Evolutionary conservation across 176 grass and related monocot genomes (phyloP).

Genomic region (Tuctoria greenei): DNA sequence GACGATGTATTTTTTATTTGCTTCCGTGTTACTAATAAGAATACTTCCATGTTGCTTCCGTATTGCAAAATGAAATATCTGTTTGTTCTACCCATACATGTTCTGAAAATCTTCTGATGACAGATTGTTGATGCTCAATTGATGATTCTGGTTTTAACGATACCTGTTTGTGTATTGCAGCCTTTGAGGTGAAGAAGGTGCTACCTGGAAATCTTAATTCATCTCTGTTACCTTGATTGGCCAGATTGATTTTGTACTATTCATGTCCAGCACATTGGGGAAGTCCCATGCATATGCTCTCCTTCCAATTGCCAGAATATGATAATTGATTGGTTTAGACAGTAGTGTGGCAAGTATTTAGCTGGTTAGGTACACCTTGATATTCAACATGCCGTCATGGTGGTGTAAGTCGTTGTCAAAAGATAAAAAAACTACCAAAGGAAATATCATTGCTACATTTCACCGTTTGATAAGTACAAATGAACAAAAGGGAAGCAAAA

Average conservation of each 20-base stretch:
- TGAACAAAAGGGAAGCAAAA: slow-evolving; percentile 72
- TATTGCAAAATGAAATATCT: neutral
- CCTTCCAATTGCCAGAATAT: slow-evolving; percentile 37
- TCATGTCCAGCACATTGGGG: neutral
- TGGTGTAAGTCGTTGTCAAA: slow-evolving; percentile 87
- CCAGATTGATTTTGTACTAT: too few species aligned
- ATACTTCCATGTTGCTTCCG: too few species aligned
- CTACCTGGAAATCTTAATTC: slow-evolving; percentile 2
- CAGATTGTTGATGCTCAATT: neutral
- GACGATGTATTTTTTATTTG: neutral
- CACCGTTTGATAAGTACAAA: slow-evolving; percentile 81
- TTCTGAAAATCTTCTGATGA: neutral
- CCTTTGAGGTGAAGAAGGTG: slow-evolving; percentile 30
- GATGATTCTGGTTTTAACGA: too few species aligned
- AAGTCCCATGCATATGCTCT: slow-evolving; percentile 13
- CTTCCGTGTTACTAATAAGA: neutral
- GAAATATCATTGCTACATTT: slow-evolving; percentile 86
- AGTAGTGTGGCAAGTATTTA: slow-evolving; percentile 2
- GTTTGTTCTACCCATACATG: neutral
- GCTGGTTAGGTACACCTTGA: slow-evolving; percentile 28
- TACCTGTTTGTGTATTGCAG: slow-evolving; percentile 32
- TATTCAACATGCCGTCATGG: slow-evolving; percentile 79
- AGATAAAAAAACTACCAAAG: slow-evolving; percentile 95
- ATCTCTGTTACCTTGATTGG: too few species aligned
- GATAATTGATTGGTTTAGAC: slow-evolving; percentile 33